phyloP scores from a whole-genome alignment of 2,329 filamentous ascomycete genomes.

The Chrysoporthe austroafricana region DNA sequence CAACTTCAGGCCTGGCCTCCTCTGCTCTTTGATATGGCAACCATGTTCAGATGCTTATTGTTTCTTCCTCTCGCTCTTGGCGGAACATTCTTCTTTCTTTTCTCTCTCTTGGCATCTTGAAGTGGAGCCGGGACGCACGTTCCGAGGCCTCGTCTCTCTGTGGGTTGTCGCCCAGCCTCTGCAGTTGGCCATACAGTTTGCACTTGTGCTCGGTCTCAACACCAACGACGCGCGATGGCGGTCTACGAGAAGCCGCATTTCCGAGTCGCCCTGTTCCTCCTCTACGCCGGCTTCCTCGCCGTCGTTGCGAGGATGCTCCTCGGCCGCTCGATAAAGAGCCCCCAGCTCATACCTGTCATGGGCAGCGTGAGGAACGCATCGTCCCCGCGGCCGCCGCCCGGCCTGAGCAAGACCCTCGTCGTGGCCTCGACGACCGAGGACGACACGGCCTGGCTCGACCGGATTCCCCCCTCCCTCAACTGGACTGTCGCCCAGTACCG shows the following conservation, averaged over 20 bases:
- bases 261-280: slow-evolving; percentile 28
- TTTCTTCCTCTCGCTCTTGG: background rate
- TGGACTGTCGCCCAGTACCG: slow-evolving; percentile 34
- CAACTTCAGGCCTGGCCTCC: slow-evolving; percentile 4
- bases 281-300: slow-evolving; percentile 27
- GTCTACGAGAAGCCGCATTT: slow-evolving; percentile 27
- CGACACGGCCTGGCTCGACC: slow-evolving; percentile 29
- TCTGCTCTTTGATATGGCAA: background rate
- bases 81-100: background rate
- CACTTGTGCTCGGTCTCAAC: background rate
- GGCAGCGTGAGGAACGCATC: background rate
- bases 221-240: slow-evolving; percentile 19
- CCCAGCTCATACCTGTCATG: background rate
- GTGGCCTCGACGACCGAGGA: slow-evolving; percentile 28
- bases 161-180: too few relatives aligned
- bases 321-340: background rate
- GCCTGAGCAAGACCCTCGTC: slow-evolving; percentile 30
- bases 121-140: background rate
- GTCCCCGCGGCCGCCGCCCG: background rate
- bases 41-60: slow-evolving; percentile 15
- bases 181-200: background rate
- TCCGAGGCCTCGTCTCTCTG: background rate
- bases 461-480: slow-evolving; percentile 22
- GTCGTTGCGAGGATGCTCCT: slow-evolving; percentile 26
- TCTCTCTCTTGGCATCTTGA: background rate